phyloP scores from a whole-genome alignment of 176 grass and related monocot species.

The Eleusine indica region DNA sequence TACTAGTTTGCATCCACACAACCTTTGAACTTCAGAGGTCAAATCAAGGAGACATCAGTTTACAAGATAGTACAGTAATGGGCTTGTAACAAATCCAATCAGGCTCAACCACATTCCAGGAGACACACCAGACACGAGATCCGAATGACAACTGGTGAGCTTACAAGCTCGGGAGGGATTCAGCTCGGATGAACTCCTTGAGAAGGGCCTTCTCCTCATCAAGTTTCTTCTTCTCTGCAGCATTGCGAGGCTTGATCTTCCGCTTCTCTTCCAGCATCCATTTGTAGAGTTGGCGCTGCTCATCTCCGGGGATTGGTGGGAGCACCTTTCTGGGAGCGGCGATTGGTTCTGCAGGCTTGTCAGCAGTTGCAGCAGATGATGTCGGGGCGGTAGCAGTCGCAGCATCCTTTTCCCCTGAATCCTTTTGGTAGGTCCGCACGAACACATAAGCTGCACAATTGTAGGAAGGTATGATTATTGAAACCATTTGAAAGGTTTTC shows the following conservation, averaged over 20 bases:
- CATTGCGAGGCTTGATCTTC: conserved; percentile 61
- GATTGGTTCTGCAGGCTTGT: conserved; percentile 30
- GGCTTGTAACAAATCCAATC: conserved; percentile 3
- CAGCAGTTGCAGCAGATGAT: conserved; percentile 15
- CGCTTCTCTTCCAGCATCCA: conserved; percentile 99
- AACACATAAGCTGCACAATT: conserved; percentile 61
- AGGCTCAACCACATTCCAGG: neutral
- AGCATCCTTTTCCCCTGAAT: conserved; percentile 35
- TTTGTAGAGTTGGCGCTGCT: conserved; percentile 72
- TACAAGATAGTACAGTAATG: conserved; percentile 19
- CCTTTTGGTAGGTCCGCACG: conserved; percentile 59
- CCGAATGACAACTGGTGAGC: conserved; percentile 26
- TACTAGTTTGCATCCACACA: conserved; percentile 6
- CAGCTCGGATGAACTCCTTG: conserved; percentile 71
- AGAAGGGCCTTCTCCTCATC: conserved; percentile 91
- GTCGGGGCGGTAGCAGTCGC: neutral
- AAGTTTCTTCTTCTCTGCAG: conserved; percentile 76
- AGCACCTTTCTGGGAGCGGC: conserved; percentile 43
- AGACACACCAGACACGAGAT: conserved; percentile 7
- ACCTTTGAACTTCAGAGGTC: neutral
- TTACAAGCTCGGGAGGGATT: conserved; percentile 64
- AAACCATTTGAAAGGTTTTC: neutral
- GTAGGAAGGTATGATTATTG: conserved; percentile 4
- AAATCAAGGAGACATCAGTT: conserved; percentile 10
- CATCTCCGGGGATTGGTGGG: conserved; percentile 68